Evolutionary conservation across 805 yeast genomes (phyloP), one percentile per base, ranked within the genome.

Genomic region (Dipodascopsis tothii): DNA sequence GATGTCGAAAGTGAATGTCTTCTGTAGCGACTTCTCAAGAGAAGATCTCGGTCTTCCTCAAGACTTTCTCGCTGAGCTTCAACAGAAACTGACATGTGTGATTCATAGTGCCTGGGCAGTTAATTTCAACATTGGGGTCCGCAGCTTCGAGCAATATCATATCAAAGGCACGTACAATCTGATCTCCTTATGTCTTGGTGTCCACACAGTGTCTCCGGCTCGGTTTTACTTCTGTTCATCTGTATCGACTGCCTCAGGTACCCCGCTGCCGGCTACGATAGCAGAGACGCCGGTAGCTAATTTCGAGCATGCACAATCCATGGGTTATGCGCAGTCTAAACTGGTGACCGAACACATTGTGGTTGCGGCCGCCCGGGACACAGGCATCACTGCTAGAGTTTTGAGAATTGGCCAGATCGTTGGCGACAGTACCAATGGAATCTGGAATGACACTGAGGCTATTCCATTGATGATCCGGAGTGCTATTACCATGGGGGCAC

Each of bases 101-200:
- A 44, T 47, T 21, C 51, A 47, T 30, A 32, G 41, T 21, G 51
- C 51, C 4, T 47, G 51, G 51, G 42, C 51, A 2, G 51, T 47
- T n/a, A 47, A 47, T 23, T 44, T 47, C 35, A 44, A 44, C 36
- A 27, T 41, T 20, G 43, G 43, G 16, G 39, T 47, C 7, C 28
- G 23, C 18, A 40, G 45, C 11, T 47, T 47, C 25, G 51, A 47
- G 11, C 35, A 39, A n/a, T 14, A 27, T n/a, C 50, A 46, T 22
- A 47, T 47, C 27, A 38, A 23, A 7, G 51, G 49, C 30, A 39
- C 35, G 19, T 43, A 44, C 19, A 41, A 47, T n/a, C 22, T 47
- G 18, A 18, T 47, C 16, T 40, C 44, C 21, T 21, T 47, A 7
- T 44, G 49, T 22, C 43, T 47, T n/a, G 42, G 35, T 23, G 27